Percentiles rank a stretch among this genome's conserved stretches.
Evolutionary conservation across 306 rosid genomes (phyloP).

Genomic region (Dryas drummondii): DNA sequence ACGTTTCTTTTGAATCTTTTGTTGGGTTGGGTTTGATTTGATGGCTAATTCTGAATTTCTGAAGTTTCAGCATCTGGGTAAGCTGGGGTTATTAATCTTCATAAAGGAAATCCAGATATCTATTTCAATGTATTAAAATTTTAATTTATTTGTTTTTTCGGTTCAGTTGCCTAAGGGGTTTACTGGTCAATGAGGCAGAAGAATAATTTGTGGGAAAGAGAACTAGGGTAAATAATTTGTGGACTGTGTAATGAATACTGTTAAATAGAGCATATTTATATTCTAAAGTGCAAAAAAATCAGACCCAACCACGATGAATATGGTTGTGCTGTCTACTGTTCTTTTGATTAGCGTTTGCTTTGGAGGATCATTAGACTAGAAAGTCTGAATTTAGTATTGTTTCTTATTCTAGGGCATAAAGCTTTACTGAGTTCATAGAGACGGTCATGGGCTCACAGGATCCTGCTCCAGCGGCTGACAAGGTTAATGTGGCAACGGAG

Average conservation of each 20-base stretch:
- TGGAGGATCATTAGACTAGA: background rate
- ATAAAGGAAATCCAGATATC: background rate
- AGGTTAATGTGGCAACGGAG: constrained; percentile 31
- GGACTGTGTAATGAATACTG: background rate
- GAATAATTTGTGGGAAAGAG: background rate
- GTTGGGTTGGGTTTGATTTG: constrained; percentile 17
- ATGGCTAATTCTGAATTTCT: constrained; percentile 10
- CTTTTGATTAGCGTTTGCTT: background rate
- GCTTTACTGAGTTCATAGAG: constrained; percentile 18
- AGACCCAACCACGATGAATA: background rate
- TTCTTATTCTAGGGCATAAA: constrained; percentile 25
- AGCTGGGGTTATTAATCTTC: background rate
- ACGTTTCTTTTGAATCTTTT: background rate
- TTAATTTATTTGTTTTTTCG: background rate
- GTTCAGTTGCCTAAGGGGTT: background rate
- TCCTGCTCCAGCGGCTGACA: constrained; percentile 39
- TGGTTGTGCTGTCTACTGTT: background rate
- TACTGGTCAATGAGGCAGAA: background rate
- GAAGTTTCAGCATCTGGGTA: background rate
- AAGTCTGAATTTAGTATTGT: constrained; percentile 18
- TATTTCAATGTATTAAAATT: background rate
- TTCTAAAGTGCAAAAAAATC: background rate
- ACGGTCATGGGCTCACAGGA: constrained; percentile 54
- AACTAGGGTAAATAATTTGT: constrained; percentile 3
- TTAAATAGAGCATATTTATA: background rate